phyloP scores from a whole-genome alignment of 1,284 basidiomycete genomes.

The Leccinum fallax region DNA sequence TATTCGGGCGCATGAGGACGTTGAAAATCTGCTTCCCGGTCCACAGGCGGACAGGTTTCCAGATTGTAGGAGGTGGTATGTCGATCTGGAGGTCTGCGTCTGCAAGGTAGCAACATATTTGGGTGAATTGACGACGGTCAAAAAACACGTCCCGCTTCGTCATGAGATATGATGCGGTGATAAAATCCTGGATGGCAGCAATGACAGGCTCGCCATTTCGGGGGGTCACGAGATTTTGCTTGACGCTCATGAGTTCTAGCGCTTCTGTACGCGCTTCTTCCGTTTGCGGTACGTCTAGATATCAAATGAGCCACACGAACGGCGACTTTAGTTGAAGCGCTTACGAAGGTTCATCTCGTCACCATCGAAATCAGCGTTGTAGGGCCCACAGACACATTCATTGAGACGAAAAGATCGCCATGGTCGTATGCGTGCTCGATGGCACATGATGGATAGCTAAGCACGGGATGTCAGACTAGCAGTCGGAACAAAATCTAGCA shows the following conservation, averaged over 20 bases:
- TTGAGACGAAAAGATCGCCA: slow-evolving; percentile 99
- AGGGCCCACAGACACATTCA: slow-evolving; percentile 99
- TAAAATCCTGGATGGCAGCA: slow-evolving; percentile 98
- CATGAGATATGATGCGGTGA: slow-evolving; percentile 95
- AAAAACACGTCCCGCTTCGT: slow-evolving; percentile 94
- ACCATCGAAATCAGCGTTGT: slow-evolving; percentile 99
- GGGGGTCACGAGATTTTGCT: slow-evolving; percentile 96
- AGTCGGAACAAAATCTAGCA: neutral
- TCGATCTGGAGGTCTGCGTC: slow-evolving; percentile 94
- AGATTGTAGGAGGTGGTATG: slow-evolving; percentile 92
- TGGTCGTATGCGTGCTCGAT: slow-evolving; percentile 88
- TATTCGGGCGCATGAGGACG: slow-evolving; percentile 95
- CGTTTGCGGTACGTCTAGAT: slow-evolving; percentile 93
- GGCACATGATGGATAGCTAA: slow-evolving; percentile 98
- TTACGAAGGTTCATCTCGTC: slow-evolving; percentile 99
- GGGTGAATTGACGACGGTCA: slow-evolving; percentile 93
- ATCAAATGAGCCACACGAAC: slow-evolving; percentile 4
- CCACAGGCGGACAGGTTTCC: slow-evolving; percentile 94
- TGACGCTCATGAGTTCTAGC: slow-evolving; percentile 96
- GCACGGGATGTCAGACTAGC: slow-evolving; percentile 20
- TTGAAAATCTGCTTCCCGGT: slow-evolving; percentile 99
- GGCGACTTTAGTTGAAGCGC: slow-evolving; percentile 32
- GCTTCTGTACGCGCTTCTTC: slow-evolving; percentile 99
- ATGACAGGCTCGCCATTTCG: slow-evolving; percentile 99
- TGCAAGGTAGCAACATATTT: slow-evolving; percentile 94